Percentiles rank a stretch among this genome's conserved stretches.
Evolutionary conservation across 2,329 filamentous ascomycete species (phyloP).

Genomic region (Emmonsiellopsis sp.): DNA sequence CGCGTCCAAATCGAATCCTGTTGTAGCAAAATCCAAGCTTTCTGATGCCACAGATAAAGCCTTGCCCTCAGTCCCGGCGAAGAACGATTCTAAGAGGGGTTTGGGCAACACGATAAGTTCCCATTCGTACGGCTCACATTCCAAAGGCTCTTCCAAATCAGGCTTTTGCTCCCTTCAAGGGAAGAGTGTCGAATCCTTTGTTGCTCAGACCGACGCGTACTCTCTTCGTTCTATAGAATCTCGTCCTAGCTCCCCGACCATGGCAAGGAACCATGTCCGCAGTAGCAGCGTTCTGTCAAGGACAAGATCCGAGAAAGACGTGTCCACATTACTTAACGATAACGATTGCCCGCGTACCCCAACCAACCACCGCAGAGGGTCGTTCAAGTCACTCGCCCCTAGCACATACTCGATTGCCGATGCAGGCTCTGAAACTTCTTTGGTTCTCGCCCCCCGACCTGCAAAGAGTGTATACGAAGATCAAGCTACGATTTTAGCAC

Average conservation of each 20-base stretch:
- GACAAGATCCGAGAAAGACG: conserved; percentile 32
- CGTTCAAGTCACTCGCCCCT: conserved; percentile 31
- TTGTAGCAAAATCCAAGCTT: conserved; percentile 5
- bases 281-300: conserved; percentile 35
- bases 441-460: conserved; percentile 32
- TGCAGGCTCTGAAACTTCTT: conserved; percentile 35
- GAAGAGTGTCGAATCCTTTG: conserved; percentile 29
- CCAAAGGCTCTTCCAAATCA: conserved; percentile 12
- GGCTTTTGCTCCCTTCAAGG: conserved; percentile 29
- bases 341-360: conserved; percentile 17
- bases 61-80: conserved; percentile 1
- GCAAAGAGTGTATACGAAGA: conserved; percentile 38
- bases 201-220: conserved; percentile 34
- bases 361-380: conserved; percentile 14
- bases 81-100: neutral
- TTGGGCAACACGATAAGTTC: conserved; percentile 9
- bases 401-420: conserved; percentile 39
- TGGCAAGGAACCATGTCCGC: conserved; percentile 31
- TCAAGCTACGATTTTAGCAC: conserved; percentile 31
- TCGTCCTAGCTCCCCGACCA: conserved; percentile 29
- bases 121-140: conserved; percentile 14
- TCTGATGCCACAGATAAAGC: conserved; percentile 2
- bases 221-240: conserved; percentile 26
- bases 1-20: conserved; percentile 6
- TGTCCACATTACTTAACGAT: conserved; percentile 21